Base-by-base conservation (phyloP, 169 alveolate genomes). In the Cryptosporidium viatorum region DNA sequence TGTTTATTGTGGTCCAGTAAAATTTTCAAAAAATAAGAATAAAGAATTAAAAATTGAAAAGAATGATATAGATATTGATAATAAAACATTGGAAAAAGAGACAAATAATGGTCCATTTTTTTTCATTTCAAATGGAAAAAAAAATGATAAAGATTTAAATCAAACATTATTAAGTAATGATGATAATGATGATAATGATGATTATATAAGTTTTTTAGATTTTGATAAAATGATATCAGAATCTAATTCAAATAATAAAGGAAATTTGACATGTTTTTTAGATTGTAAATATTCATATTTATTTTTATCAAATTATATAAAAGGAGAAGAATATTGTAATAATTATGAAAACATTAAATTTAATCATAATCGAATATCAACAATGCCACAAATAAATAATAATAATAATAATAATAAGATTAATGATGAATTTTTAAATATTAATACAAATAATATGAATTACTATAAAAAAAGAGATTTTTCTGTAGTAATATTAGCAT, bases 301-400 rank as follows among this genome's bases (percentile, higher is more conserved):
- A 9, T 80, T 80, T 80, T 39, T 80, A 12, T 80, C 74, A 80
- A 65, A 80, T 26, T 80, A 80, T 43, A 80, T 80, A 62, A 59
- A 41, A 70, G 41, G 45, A 39, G 43, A 45, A 12, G 29, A 70
- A 10, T 23, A 70, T 21, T 21, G 5, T 26, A 37, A 16, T 71
- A 12, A 45, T 21, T n/a, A 71, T 43, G 26, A n/a, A 33, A 41
- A 37, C 58, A 68, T 10, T 10, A 12, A 16, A n/a, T 43, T 51
- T 12, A 48, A 67, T 67, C 48, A 67, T 67, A 0, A 21, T 43
- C 6, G 43, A 71, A 71, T 50, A 71, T 33, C 21, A 71, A 71
- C 35, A 45, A 23, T 18, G 18, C 68, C 51, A 37, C n/a, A 50
- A 35, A 23, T 43, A 26, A 45, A 29, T 51, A 33, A 29, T 23